phyloP scores from a whole-genome alignment of 129 eudicot genomes.

The Calendula officinalis region DNA sequence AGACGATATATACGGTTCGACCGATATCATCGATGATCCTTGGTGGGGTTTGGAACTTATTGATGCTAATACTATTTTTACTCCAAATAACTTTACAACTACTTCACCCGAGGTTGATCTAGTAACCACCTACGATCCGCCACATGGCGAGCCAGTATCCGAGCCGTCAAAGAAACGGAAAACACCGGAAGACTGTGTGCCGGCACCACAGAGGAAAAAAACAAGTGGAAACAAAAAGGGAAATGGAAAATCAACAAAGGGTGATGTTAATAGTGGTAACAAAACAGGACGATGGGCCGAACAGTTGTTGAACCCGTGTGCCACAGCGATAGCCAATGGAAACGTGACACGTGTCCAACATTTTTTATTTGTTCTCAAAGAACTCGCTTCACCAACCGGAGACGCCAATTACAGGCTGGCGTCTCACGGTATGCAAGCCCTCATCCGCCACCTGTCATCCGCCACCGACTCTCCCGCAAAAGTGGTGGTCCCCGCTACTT shows the following conservation, averaged over 20 bases:
- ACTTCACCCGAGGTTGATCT: slow-evolving; percentile 35
- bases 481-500: slow-evolving; percentile 8
- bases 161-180: slow-evolving; percentile 64
- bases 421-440: slow-evolving; percentile 66
- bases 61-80: slow-evolving; percentile 26
- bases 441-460: slow-evolving; percentile 58
- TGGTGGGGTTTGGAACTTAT: slow-evolving; percentile 57
- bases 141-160: slow-evolving; percentile 21
- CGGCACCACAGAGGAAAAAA: slow-evolving; percentile 33
- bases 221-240: slow-evolving; percentile 51
- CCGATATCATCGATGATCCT: slow-evolving; percentile 40
- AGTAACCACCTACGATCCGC: slow-evolving; percentile 24
- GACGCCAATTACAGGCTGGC: slow-evolving; percentile 82
- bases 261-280: slow-evolving; percentile 31
- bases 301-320: slow-evolving; percentile 84
- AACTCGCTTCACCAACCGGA: slow-evolving; percentile 70
- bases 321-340: slow-evolving; percentile 55
- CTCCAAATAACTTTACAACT: slow-evolving; percentile 27
- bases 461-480: slow-evolving; percentile 32
- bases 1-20: slow-evolving; percentile 53
- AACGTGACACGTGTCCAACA: slow-evolving; percentile 73
- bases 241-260: slow-evolving; percentile 34
- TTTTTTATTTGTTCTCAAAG: slow-evolving; percentile 65
- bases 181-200: slow-evolving; percentile 24
- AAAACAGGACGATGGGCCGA: slow-evolving; percentile 83